These are phyloP conservation scores for Paramecium sonneborni DNA, from an alignment of 73 alveolate genomes.

Conservation along the genomic window DNA sequence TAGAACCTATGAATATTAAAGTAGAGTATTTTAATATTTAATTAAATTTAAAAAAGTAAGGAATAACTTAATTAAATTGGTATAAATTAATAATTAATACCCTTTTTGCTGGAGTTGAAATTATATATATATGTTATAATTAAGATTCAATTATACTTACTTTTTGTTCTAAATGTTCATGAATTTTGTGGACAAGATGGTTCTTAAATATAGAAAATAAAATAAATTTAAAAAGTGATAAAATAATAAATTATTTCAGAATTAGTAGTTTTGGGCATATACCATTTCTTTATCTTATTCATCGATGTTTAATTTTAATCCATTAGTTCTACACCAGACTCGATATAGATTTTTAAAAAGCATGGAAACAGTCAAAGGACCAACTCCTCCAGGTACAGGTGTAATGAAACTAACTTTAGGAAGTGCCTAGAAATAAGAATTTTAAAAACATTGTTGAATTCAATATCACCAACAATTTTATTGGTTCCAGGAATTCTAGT, in stretches of 20 bases:
- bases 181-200: no score
- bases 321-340: conserved; percentile 26
- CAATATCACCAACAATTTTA: conserved; percentile 61
- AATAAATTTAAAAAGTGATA: not conserved
- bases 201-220: no score
- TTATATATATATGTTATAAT: no score
- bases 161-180: no score
- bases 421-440: not conserved
- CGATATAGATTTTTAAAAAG: conserved; percentile 63
- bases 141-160: no score
- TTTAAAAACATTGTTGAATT: conserved; percentile 23
- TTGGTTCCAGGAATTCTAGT: conserved; percentile 46
- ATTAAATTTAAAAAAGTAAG: no score
- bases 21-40: no score
- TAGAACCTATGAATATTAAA: no score
- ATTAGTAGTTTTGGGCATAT: conserved; percentile 2
- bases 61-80: no score
- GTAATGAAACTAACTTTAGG: conserved; percentile 71
- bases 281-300: not conserved
- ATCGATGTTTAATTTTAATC: not conserved
- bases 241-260: not conserved
- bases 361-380: conserved; percentile 89
- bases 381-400: conserved; percentile 90
- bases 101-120: no score
- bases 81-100: no score